Evolutionary conservation across 495 filamentous ascomycete genomes (phyloP).

Genomic region (Hypoxylon subgilvum): DNA sequence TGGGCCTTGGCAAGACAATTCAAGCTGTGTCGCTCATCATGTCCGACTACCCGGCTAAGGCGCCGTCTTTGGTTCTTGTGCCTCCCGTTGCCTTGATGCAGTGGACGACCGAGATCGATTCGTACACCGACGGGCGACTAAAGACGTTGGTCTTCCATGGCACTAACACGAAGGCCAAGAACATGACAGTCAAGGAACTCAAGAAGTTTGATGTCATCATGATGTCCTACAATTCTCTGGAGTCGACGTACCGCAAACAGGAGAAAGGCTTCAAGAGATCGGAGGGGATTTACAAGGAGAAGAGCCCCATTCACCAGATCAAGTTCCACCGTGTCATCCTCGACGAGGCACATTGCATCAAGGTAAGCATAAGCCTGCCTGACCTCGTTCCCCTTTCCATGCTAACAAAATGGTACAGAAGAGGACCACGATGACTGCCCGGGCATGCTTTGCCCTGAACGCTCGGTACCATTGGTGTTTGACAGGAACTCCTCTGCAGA

Average conservation of each 20-base stretch:
- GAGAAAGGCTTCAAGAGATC: conserved; percentile 86
- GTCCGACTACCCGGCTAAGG: conserved; percentile 86
- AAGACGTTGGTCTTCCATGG: conserved; percentile 90
- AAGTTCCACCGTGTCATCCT: conserved; percentile 90
- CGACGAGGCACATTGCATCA: conserved; percentile 97
- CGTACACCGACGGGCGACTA: conserved; percentile 87
- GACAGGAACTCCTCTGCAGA: conserved; percentile 92
- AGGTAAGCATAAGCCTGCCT: conserved; percentile 50
- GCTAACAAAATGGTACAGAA: conserved; percentile 48
- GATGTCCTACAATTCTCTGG: conserved; percentile 93
- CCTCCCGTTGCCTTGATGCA: conserved; percentile 97
- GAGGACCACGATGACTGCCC: conserved; percentile 85
- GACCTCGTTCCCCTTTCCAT: not conserved
- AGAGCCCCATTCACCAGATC: conserved; percentile 85
- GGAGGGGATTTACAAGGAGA: conserved; percentile 71
- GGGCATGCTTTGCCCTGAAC: conserved; percentile 87
- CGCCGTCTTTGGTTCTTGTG: conserved; percentile 85
- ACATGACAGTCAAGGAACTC: conserved; percentile 71
- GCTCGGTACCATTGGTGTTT: conserved; percentile 92
- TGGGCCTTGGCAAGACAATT: conserved; percentile 98
- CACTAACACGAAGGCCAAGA: conserved; percentile 80
- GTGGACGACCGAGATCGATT: conserved; percentile 91
- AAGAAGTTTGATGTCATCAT: conserved; percentile 89
- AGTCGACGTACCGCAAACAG: conserved; percentile 90
- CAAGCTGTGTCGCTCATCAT: conserved; percentile 96